phyloP scores from a whole-genome alignment of 2,329 filamentous ascomycete species.

The Clonostachys rosea region DNA sequence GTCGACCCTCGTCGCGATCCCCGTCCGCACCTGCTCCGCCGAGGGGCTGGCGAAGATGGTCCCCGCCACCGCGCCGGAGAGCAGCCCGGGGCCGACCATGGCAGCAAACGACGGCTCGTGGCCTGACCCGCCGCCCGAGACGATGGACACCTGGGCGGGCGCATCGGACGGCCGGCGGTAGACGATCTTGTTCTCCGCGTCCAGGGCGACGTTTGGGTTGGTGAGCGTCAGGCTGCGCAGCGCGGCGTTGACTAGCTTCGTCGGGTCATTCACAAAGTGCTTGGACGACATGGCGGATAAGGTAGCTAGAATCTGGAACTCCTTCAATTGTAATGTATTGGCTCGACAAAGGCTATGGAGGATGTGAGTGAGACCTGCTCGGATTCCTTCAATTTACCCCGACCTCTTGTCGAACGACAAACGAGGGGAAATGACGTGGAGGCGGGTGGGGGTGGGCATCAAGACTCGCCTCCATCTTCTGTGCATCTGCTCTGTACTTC shows the following conservation, averaged over 20 bases:
- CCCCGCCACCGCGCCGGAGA: slow-evolving; percentile 78
- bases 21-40: slow-evolving; percentile 76
- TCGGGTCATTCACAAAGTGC: slow-evolving; percentile 86
- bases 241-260: slow-evolving; percentile 71
- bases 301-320: slow-evolving; percentile 1
- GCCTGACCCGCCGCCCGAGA: slow-evolving; percentile 85
- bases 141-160: slow-evolving; percentile 64
- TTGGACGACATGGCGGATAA: slow-evolving; percentile 50
- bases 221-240: slow-evolving; percentile 74
- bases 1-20: slow-evolving; percentile 69
- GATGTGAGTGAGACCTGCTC: too few relatives aligned
- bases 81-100: slow-evolving; percentile 78
- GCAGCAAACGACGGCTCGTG: slow-evolving; percentile 86
- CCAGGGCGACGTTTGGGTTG: slow-evolving; percentile 79
- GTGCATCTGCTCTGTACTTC: too few relatives aligned
- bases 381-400: too few relatives aligned
- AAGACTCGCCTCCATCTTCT: too few relatives aligned
- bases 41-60: slow-evolving; percentile 82
- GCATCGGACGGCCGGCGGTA: slow-evolving; percentile 60
- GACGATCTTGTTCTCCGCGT: slow-evolving; percentile 76
- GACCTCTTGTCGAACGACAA: too few relatives aligned
- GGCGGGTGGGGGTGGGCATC: too few relatives aligned
- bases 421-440: too few relatives aligned
- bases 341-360: neutral
- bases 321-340: neutral